Evolutionary conservation across 495 filamentous ascomycete genomes (phyloP), one percentile per base, ranked within the genome.

Genomic region (Penicillium robsamsonii): DNA sequence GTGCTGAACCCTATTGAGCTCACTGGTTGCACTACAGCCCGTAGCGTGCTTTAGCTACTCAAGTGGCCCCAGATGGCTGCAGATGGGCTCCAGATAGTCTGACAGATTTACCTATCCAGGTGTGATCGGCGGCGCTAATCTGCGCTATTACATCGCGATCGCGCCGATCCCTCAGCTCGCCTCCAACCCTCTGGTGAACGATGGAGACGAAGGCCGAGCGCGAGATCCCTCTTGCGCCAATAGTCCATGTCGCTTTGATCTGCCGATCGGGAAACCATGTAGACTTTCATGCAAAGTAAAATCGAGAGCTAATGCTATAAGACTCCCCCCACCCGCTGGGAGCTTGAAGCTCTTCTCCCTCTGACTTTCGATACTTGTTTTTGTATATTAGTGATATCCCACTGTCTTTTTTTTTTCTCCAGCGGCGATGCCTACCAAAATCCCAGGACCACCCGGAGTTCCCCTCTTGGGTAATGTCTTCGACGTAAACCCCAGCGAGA

Each of bases 381-480:
- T 12, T 57, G 45, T 53, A 47, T 10, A 47, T 33, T 37, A 40
- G 27, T 48, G 45, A 58, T 58, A 65, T 51, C 17, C 52, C 40
- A 24, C 33, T 27, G 43, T 17, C 25, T 4, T 38, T 49, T 25
- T 49, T 25, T 12, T 44, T 41, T n/a, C 5, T 0, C 6, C 37
- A 43, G 24, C 43, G 30, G 25, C 10, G 64, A 67, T 67, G 64
- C 51, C 64, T 41, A 55, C 44, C 45, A 37, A 50, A 12, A 67
- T 67, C 15, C 65, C 65, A 35, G 51, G 42, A 22, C 65, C 65
- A 3, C 62, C 59, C 1, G 72, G 72, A 5, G 58, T 90, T 17
- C 87, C 87, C 0, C 54, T 91, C 27, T 60, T 91, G 5, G 88
- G 88, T 1, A 91, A 91, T 63, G 64, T 90, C 38, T 80, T 82